Conservation (phyloP, 2,329 filamentous ascomycete species). For the Colletotrichum chlorophyti region DNA sequence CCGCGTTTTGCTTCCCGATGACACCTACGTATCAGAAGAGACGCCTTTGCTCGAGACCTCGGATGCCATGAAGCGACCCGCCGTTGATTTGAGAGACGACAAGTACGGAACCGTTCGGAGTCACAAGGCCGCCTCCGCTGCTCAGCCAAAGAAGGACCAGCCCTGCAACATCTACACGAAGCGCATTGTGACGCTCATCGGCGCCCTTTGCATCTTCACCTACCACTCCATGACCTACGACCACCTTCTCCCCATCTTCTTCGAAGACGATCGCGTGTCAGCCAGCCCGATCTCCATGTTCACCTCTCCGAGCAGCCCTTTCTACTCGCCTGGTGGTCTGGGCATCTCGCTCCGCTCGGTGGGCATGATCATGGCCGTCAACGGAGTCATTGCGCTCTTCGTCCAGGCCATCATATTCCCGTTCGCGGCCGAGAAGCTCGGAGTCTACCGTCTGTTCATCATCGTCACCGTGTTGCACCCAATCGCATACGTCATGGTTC, state of each 20-base stretch:
- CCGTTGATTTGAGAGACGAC: constrained; percentile 77
- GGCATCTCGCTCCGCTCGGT: constrained; percentile 69
- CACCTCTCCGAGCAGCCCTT: constrained; percentile 44
- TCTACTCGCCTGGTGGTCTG: constrained; percentile 67
- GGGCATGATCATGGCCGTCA: constrained; percentile 65
- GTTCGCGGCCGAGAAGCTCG: constrained; percentile 61
- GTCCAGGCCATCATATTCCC: constrained; percentile 69
- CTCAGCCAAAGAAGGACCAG: constrained; percentile 41
- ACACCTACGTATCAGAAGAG: constrained; percentile 63
- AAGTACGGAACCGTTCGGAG: constrained; percentile 76
- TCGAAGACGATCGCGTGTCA: constrained; percentile 74
- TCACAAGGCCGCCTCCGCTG: constrained; percentile 41
- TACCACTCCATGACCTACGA: constrained; percentile 97
- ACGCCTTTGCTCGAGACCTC: constrained; percentile 80
- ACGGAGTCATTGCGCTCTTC: constrained; percentile 65
- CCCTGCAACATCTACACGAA: constrained; percentile 56
- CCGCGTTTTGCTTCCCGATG: constrained; percentile 45
- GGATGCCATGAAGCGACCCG: constrained; percentile 74
- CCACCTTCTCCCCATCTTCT: constrained; percentile 89
- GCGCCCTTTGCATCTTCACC: constrained; percentile 89
- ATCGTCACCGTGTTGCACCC: constrained; percentile 66
- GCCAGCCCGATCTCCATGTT: constrained; percentile 41
- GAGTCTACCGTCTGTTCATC: constrained; percentile 66
- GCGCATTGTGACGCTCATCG: constrained; percentile 75
- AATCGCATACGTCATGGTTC: constrained; percentile 65